Evolutionary conservation across 2,329 filamentous ascomycete species (phyloP).

Genomic region (Stachybotrys elegans): DNA sequence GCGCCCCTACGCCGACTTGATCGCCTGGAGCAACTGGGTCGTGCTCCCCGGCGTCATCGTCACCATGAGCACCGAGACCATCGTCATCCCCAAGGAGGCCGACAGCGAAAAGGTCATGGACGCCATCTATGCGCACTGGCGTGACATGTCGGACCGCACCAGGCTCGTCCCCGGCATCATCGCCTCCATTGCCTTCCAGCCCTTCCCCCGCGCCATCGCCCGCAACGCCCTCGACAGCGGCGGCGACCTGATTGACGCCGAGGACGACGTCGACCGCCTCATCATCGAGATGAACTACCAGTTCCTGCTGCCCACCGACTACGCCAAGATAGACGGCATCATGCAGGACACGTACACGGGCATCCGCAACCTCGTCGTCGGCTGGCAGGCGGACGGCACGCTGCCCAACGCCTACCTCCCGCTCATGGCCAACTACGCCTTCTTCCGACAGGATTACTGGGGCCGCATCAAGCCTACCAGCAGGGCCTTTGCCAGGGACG

Average conservation of each 20-base stretch:
- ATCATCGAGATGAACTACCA: conserved; percentile 39
- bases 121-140: conserved; percentile 23
- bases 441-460: conserved; percentile 36
- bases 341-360: conserved; percentile 6
- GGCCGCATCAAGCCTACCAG: conserved; percentile 30
- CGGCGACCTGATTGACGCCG: conserved; percentile 33
- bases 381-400: conserved; percentile 24
- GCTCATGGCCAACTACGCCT: conserved; percentile 39
- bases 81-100: conserved; percentile 23
- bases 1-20: conserved; percentile 42
- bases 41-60: conserved; percentile 16
- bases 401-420: conserved; percentile 32
- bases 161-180: conserved; percentile 11
- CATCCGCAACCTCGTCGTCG: not conserved
- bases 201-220: conserved; percentile 30
- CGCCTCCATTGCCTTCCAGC: conserved; percentile 32
- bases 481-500: conserved; percentile 25
- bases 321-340: conserved; percentile 11
- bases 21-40: conserved; percentile 15
- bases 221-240: conserved; percentile 23
- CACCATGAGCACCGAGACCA: conserved; percentile 32
- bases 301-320: conserved; percentile 24
- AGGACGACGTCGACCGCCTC: conserved; percentile 32
- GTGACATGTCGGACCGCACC: conserved; percentile 5
- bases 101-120: conserved; percentile 22